A percentile compares a stretch with the other conserved stretches of the same genome.
These are phyloP conservation scores for Aspergillus carlsbadensis DNA, from an alignment of 495 filamentous ascomycete species.

Conservation along the genomic window DNA sequence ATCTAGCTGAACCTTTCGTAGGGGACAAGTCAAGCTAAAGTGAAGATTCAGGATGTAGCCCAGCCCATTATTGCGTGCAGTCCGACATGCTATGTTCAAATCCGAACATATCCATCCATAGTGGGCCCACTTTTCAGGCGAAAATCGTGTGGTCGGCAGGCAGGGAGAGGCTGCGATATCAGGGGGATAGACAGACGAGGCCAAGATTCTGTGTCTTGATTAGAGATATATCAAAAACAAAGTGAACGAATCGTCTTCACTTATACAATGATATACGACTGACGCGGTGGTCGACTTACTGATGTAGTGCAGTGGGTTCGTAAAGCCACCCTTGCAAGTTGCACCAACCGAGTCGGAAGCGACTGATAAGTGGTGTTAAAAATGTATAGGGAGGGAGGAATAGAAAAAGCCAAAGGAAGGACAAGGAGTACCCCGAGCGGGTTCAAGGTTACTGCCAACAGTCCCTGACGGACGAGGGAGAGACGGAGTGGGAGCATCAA, in stretches of 20 bases:
- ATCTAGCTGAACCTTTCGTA: background rate
- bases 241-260: background rate
- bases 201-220: slow-evolving; percentile 7
- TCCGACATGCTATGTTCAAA: slow-evolving; percentile 12
- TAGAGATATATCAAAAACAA: slow-evolving; percentile 1
- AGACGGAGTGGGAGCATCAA: background rate
- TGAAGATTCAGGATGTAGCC: background rate
- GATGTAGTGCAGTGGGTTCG: background rate
- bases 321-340: slow-evolving; percentile 10
- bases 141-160: slow-evolving; percentile 15
- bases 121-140: slow-evolving; percentile 21
- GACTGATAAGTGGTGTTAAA: background rate
- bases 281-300: slow-evolving; percentile 5
- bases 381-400: background rate
- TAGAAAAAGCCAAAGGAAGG: background rate
- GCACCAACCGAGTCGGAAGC: slow-evolving; percentile 2
- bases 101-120: slow-evolving; percentile 20
- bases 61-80: slow-evolving; percentile 11
- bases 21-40: slow-evolving; percentile 2
- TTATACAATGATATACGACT: background rate
- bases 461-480: slow-evolving; percentile 5
- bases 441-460: background rate
- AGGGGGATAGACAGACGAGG: slow-evolving; percentile 14
- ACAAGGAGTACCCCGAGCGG: background rate
- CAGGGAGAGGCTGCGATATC: slow-evolving; percentile 12